Conservation (phyloP, 225 moss, liverwort and hornwort genomes). For the Physcomitrellopsis africana region DNA sequence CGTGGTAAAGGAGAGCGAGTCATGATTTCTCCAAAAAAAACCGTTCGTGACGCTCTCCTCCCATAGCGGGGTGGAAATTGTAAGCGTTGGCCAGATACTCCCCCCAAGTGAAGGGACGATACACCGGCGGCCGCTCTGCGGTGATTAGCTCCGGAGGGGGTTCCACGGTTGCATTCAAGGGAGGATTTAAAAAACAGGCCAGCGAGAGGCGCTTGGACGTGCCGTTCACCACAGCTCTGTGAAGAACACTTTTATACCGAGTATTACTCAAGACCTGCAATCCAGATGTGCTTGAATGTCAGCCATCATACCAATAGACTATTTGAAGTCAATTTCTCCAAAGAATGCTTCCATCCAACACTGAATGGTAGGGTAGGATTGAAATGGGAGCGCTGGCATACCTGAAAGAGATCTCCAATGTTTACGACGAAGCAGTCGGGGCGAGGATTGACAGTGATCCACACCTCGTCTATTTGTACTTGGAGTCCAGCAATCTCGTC, state of each 20-base stretch:
- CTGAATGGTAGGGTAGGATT: not conserved
- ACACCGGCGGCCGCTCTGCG: conserved; percentile 50
- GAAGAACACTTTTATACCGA: conserved; percentile 67
- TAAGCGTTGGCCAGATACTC: conserved; percentile 70
- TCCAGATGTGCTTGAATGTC: not conserved
- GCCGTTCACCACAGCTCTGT: conserved; percentile 67
- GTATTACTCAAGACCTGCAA: conserved; percentile 72
- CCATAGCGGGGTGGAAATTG: conserved; percentile 56
- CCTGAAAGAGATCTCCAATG: conserved; percentile 71
- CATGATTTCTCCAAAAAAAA: conserved; percentile 45
- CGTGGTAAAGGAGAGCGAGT: not conserved
- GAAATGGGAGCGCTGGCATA: not conserved
- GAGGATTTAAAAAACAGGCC: conserved; percentile 63
- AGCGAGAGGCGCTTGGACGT: conserved; percentile 61
- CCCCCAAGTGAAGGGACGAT: conserved; percentile 60
- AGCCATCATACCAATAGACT: not conserved
- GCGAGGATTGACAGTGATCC: conserved; percentile 64
- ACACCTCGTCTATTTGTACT: conserved; percentile 54
- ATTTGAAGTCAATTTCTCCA: not conserved
- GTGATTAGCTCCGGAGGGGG: conserved; percentile 55
- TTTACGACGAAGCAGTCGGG: conserved; percentile 70
- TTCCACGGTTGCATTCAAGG: conserved; percentile 49
- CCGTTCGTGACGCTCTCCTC: conserved; percentile 57
- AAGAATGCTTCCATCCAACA: not conserved
- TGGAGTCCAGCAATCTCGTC: conserved; percentile 66